Percentiles rank a stretch among this genome's conserved stretches.
Conservation (phyloP, 371 early-diverging fungal species). For the Apophysomyces variabilis region DNA sequence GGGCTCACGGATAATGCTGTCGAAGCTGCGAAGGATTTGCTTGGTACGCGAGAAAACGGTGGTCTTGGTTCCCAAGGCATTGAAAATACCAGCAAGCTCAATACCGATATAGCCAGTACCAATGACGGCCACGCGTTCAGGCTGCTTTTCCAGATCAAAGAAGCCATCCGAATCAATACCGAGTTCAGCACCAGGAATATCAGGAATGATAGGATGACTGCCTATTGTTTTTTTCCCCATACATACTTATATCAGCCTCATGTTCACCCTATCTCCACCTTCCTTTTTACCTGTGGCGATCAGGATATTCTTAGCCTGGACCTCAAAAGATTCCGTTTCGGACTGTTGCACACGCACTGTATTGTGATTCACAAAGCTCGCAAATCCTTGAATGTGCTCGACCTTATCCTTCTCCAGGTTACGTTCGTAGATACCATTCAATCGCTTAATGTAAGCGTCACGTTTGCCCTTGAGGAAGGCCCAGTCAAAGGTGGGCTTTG, state of each 20-base stretch:
- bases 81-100: slow-evolving; percentile 96
- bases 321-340: slow-evolving; percentile 40
- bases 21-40: slow-evolving; percentile 91
- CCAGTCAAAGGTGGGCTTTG: slow-evolving; percentile 69
- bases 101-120: slow-evolving; percentile 95
- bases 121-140: slow-evolving; percentile 90
- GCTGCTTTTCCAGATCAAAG: slow-evolving; percentile 91
- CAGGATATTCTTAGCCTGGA: slow-evolving; percentile 83
- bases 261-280: slow-evolving; percentile 1
- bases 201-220: slow-evolving; percentile 74
- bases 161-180: slow-evolving; percentile 96
- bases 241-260: background rate
- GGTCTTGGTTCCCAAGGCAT: slow-evolving; percentile 86
- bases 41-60: slow-evolving; percentile 86
- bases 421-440: slow-evolving; percentile 95
- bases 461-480: slow-evolving; percentile 83
- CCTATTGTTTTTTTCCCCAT: slow-evolving; percentile 42
- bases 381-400: slow-evolving; percentile 83
- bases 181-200: slow-evolving; percentile 83
- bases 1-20: slow-evolving; percentile 82
- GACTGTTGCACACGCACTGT: slow-evolving; percentile 73
- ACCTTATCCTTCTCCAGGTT: slow-evolving; percentile 90
- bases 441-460: slow-evolving; percentile 93
- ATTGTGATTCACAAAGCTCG: slow-evolving; percentile 78
- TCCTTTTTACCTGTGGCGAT: slow-evolving; percentile 78